Evolutionary conservation across 139 green algal genomes (phyloP), one percentile per base, ranked within the genome.

Genomic region (Closterium sp.): DNA sequence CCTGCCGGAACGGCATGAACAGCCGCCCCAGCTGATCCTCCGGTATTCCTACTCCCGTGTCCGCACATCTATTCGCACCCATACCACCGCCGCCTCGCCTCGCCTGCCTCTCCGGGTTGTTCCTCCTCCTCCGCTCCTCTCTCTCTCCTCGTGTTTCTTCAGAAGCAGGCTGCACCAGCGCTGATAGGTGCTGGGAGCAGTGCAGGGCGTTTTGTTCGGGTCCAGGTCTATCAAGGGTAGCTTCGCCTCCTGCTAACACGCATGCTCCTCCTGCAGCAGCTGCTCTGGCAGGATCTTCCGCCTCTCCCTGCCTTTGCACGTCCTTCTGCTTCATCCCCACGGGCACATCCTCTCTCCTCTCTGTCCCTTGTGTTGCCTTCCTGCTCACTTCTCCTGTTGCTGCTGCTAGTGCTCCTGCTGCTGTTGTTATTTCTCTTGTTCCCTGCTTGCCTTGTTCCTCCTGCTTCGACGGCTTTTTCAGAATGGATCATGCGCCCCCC

Each of bases 21-120:
- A 96, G 86, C 17, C 87, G 87, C 28, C 27, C 11, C 45, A 91
- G 91, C 29, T 42, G 34, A 9, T 91, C 92, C 2, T 85, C 17
- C 1, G 85, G 31, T 29, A 97, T 96, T 62, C 96, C 96, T 38
- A 97, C 96, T 70, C 96, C 96, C 7, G 92, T 96, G 96, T 97
- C 2, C 29, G 86, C 28, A 97, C 95, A 24, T 28, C 29, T 28
- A 91, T 45, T 3, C 87, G 19, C 31, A 89, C 24, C 31, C 27
- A 31, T 31, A 89, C 31, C 42, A 7, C 17, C 62, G 17, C n/a
- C n/a, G n/a, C n/a, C n/a, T 13, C 19, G 62, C 62, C 2, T 22
- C 62, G 4, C 62, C 62, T 5, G 62, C 62, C 62, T 79, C 62
- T 79, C 1, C 62, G 17, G 62, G 17, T 24, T 70, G 13, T 70